These are phyloP conservation scores for Chlorella ohadii DNA, from an alignment of 139 green algal genomes.

Conservation along the genomic window DNA sequence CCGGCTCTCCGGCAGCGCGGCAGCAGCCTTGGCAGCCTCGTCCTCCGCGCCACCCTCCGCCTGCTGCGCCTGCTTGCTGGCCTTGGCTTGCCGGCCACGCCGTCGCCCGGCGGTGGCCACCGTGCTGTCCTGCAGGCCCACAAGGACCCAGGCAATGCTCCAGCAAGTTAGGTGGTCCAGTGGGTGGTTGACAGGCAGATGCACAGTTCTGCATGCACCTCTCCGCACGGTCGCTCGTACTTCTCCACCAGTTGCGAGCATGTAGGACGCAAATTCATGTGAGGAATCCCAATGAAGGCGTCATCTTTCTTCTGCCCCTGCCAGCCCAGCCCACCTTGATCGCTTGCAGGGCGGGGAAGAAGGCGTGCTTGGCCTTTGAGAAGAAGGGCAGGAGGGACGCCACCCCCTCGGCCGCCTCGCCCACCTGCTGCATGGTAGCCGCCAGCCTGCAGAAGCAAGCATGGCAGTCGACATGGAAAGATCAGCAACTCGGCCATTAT, in stretches of 20 bases:
- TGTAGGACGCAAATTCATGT: too few relatives aligned
- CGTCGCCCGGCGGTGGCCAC: background rate
- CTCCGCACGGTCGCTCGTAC: too few relatives aligned
- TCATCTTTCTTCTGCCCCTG: background rate
- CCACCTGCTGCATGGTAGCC: background rate
- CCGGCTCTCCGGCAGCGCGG: background rate
- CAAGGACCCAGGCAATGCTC: too few relatives aligned
- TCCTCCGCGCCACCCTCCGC: background rate
- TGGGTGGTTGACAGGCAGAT: too few relatives aligned
- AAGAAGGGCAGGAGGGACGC: constrained; percentile 12
- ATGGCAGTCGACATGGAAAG: too few relatives aligned
- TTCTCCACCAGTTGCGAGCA: too few relatives aligned
- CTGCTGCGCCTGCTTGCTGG: background rate
- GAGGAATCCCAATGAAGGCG: too few relatives aligned
- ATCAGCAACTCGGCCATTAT: too few relatives aligned
- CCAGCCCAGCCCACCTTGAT: background rate
- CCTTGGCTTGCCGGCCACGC: background rate
- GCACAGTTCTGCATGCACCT: too few relatives aligned
- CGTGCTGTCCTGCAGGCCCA: background rate
- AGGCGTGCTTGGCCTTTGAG: background rate
- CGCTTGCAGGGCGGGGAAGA: background rate
- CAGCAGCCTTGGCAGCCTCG: background rate
- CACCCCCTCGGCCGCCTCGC: background rate
- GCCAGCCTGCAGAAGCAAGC: constrained; percentile 34
- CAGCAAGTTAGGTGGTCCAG: too few relatives aligned